phyloP scores from a whole-genome alignment of 1,284 basidiomycete genomes.

The Apiotrichum gamsii region DNA sequence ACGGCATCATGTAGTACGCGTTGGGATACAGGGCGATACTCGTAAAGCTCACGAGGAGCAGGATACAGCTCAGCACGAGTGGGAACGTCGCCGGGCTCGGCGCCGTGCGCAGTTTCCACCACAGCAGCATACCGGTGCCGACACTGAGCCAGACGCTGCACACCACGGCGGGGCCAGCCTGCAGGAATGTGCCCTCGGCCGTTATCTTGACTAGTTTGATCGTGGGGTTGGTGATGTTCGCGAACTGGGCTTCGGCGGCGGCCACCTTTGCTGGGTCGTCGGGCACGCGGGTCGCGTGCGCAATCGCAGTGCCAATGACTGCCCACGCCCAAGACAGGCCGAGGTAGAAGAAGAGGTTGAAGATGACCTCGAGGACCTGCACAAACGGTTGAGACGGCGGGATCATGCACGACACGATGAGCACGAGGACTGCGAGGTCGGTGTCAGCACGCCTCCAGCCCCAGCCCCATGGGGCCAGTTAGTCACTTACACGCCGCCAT shows the following conservation, averaged over 20 bases:
- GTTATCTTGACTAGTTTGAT: slow-evolving; percentile 14
- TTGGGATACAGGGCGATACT: slow-evolving; percentile 31
- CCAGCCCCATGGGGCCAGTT: no score
- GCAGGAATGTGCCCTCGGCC: slow-evolving; percentile 40
- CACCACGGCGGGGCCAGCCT: slow-evolving; percentile 38
- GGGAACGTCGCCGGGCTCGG: slow-evolving; percentile 45
- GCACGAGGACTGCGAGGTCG: slow-evolving; percentile 28
- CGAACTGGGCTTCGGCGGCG: slow-evolving; percentile 21
- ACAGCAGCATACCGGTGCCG: slow-evolving; percentile 36
- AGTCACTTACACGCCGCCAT: slow-evolving; percentile 37
- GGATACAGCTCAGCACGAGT: slow-evolving; percentile 40
- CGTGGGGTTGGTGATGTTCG: slow-evolving; percentile 5
- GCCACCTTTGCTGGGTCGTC: slow-evolving; percentile 14
- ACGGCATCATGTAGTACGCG: slow-evolving; percentile 30
- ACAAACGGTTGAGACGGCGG: slow-evolving; percentile 38
- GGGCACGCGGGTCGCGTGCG: slow-evolving; percentile 17
- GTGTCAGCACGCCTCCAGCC: neutral
- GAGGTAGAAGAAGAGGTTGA: slow-evolving; percentile 42
- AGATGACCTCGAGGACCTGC: slow-evolving; percentile 37
- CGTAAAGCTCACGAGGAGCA: slow-evolving; percentile 42
- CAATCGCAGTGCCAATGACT: slow-evolving; percentile 2
- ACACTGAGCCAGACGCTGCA: slow-evolving; percentile 37
- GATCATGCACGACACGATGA: slow-evolving; percentile 40
- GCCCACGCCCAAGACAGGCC: slow-evolving; percentile 41
- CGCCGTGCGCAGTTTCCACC: slow-evolving; percentile 44